A percentile compares a stretch with the other conserved stretches of the same genome.
These are phyloP conservation scores for Debaryomyces subglobosus DNA, from an alignment of 1,139 yeast genomes.

Conservation along the genomic window DNA sequence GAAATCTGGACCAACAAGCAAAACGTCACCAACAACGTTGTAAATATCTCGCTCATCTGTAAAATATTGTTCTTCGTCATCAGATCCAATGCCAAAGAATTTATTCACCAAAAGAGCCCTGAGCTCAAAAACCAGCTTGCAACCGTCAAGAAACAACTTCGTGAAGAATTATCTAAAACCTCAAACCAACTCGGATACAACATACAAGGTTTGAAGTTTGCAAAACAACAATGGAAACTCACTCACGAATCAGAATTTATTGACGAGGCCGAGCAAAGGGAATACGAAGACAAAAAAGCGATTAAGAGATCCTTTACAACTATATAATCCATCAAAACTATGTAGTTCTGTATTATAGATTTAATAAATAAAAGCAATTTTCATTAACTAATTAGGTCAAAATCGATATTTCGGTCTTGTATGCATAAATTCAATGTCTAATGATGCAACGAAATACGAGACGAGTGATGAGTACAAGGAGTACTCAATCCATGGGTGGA, in stretches of 20 bases:
- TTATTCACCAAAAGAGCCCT: constrained; percentile 66
- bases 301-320: constrained; percentile 70
- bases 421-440: background rate
- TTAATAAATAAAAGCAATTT: background rate
- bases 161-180: constrained; percentile 54
- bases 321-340: constrained; percentile 51
- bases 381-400: background rate
- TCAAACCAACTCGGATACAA: constrained; percentile 79
- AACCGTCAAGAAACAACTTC: constrained; percentile 58
- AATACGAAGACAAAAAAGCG: constrained; percentile 55
- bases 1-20: constrained; percentile 69
- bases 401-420: background rate
- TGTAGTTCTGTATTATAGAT: constrained; percentile 15
- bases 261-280: constrained; percentile 66
- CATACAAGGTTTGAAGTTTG: constrained; percentile 75
- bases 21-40: constrained; percentile 44
- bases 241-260: constrained; percentile 73
- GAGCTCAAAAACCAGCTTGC: constrained; percentile 60
- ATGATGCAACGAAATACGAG: background rate
- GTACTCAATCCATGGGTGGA: background rate
- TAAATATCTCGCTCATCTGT: constrained; percentile 65
- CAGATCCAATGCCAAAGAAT: constrained; percentile 74
- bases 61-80: constrained; percentile 75
- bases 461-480: background rate
- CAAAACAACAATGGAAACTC: constrained; percentile 78